Percentiles rank a stretch among this genome's conserved stretches.
These are phyloP conservation scores for Bolboschoenoplectus hybrid DNA, from an alignment of 202 grass and related monocot genomes.

Conservation along the genomic window DNA sequence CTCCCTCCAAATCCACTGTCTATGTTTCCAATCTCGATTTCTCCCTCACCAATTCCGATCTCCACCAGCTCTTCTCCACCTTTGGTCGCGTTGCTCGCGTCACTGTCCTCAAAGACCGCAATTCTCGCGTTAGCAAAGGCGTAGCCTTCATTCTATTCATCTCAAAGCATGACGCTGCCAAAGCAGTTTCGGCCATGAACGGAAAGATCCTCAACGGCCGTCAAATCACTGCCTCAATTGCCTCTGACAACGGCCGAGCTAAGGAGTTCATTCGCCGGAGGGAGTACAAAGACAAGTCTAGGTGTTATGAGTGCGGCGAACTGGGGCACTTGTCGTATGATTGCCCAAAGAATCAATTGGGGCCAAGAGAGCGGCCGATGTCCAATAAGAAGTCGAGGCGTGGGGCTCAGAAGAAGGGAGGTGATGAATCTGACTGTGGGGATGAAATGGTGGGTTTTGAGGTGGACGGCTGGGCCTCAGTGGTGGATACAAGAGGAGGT, in stretches of 20 bases:
- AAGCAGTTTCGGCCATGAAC: conserved; percentile 65
- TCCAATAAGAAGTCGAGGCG: conserved; percentile 55
- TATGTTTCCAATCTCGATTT: conserved; percentile 89
- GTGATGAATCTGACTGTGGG: conserved; percentile 40
- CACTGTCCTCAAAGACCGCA: conserved; percentile 85
- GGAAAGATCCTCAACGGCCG: conserved; percentile 93
- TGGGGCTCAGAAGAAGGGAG: conserved; percentile 50
- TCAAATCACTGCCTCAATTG: conserved; percentile 76
- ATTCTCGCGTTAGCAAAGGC: conserved; percentile 64
- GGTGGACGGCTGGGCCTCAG: conserved; percentile 89
- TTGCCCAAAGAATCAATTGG: conserved; percentile 90
- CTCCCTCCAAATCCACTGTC: conserved; percentile 91
- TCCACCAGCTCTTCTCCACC: conserved; percentile 91
- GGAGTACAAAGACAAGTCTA: conserved; percentile 87
- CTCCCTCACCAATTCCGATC: conserved; percentile 95
- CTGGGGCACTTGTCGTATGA: conserved; percentile 91
- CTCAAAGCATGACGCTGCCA: conserved; percentile 58
- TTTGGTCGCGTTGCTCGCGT: conserved; percentile 93
- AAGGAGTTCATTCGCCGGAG: conserved; percentile 88
- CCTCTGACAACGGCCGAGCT: conserved; percentile 78
- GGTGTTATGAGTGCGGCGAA: conserved; percentile 85
- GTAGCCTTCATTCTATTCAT: conserved; percentile 94
- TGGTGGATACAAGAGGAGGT: conserved; percentile 75
- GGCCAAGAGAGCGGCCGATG: conserved; percentile 63
- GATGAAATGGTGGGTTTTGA: conserved; percentile 55